A percentile compares a stretch with the other conserved stretches of the same genome.
Conservation (phyloP, 768 basidiomycete species). For the Dacryopinax primogenitus region DNA sequence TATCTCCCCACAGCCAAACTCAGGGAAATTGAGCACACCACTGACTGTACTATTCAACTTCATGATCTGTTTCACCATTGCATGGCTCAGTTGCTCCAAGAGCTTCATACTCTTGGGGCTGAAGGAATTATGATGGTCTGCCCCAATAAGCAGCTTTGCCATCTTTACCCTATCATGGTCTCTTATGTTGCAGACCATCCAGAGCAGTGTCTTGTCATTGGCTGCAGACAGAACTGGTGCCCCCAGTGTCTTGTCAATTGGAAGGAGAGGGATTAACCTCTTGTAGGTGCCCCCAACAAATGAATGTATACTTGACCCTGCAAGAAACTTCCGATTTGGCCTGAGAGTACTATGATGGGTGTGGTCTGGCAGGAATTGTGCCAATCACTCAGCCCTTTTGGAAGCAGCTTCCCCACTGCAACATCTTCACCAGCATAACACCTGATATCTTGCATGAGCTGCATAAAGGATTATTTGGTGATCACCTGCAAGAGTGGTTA, state of each 20-base stretch:
- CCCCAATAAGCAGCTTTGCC: background rate
- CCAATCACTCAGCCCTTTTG: constrained; percentile 29
- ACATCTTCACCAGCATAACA: constrained; percentile 33
- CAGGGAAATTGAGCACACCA: constrained; percentile 28
- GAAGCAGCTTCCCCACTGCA: constrained; percentile 28
- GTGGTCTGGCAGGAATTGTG: constrained; percentile 20
- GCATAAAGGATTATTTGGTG: constrained; percentile 37
- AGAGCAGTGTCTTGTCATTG: constrained; percentile 14
- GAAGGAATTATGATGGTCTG: background rate
- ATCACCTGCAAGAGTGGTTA: constrained; percentile 33
- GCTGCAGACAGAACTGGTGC: constrained; percentile 12
- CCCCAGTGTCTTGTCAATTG: constrained; percentile 9
- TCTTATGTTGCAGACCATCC: constrained; percentile 16
- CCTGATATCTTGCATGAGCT: constrained; percentile 38
- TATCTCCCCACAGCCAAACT: constrained; percentile 32
- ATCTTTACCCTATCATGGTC: background rate
- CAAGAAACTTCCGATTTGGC: constrained; percentile 16
- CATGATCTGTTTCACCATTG: constrained; percentile 31
- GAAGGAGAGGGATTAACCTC: background rate
- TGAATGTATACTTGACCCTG: too few relatives aligned
- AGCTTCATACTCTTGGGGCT: background rate
- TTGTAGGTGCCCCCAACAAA: too few relatives aligned
- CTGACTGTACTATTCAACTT: constrained; percentile 33
- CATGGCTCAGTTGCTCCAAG: constrained; percentile 25
- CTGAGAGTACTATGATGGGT: constrained; percentile 26